Conservation (phyloP, 2,329 filamentous ascomycete species). For the Diplodia intermedia region DNA sequence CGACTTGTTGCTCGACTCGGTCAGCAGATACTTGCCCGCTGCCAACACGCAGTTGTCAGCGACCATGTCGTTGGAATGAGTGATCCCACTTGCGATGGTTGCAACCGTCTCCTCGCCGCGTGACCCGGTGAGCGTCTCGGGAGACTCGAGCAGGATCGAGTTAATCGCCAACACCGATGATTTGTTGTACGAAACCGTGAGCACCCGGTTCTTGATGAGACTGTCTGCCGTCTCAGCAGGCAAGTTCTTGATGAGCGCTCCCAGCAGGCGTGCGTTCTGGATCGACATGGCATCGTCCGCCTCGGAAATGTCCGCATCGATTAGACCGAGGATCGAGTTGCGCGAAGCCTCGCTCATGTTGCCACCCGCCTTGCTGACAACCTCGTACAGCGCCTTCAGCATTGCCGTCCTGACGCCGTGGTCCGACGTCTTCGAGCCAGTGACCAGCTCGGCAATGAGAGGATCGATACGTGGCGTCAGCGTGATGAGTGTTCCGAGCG, state of each 20-base stretch:
- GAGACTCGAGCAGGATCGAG: conserved; percentile 82
- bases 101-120: conserved; percentile 76
- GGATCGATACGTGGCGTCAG: conserved; percentile 95
- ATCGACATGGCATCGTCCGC: conserved; percentile 79
- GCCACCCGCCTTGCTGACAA: conserved; percentile 89
- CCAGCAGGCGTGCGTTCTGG: conserved; percentile 88
- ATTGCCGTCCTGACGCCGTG: conserved; percentile 90
- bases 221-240: conserved; percentile 70
- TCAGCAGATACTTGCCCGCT: conserved; percentile 86
- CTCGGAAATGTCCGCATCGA: conserved; percentile 82
- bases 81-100: conserved; percentile 81
- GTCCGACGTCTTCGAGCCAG: conserved; percentile 92
- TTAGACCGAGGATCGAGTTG: conserved; percentile 82
- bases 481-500: conserved; percentile 92
- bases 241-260: conserved; percentile 86
- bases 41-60: conserved; percentile 88
- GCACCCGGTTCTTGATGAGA: conserved; percentile 73
- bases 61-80: conserved; percentile 74
- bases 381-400: conserved; percentile 95
- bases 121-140: conserved; percentile 70
- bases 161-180: conserved; percentile 87
- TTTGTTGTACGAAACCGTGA: conserved; percentile 76
- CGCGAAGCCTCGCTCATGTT: conserved; percentile 95
- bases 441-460: conserved; percentile 87
- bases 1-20: conserved; percentile 66